Percentiles rank a stretch among this genome's conserved stretches.
Conservation (phyloP, 108 stramenopile genomes). For the Ochromonas danica region DNA sequence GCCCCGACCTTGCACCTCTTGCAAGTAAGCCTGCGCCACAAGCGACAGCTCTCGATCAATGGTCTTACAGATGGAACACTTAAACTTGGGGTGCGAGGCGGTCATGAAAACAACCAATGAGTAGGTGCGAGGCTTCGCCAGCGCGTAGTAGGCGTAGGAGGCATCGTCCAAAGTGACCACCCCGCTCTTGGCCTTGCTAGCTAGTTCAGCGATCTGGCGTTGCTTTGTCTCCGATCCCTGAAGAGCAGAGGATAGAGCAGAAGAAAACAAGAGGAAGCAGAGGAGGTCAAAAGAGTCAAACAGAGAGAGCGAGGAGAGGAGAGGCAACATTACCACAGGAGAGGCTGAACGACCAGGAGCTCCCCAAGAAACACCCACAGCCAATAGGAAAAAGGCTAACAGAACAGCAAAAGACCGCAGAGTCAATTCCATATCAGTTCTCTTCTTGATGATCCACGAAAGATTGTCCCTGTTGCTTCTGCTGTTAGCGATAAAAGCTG, state of each 20-base stretch:
- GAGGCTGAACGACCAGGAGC: no score
- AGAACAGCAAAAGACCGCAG: not conserved
- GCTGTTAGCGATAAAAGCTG: no score
- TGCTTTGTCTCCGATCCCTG: not conserved
- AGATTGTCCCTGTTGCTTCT: no score
- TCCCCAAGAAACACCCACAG: not conserved
- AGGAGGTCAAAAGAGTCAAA: no score
- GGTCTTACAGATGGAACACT: conserved; percentile 1
- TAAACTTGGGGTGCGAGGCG: conserved; percentile 22
- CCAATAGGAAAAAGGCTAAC: not conserved
- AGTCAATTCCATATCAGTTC: not conserved
- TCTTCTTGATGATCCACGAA: not conserved
- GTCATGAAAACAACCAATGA: conserved; percentile 29
- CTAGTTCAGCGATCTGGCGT: conserved; percentile 2
- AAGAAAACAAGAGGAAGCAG: not conserved
- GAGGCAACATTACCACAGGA: no score
- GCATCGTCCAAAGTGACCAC: conserved; percentile 24
- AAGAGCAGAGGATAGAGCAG: not conserved
- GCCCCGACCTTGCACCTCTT: not conserved
- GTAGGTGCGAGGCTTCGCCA: conserved; percentile 12
- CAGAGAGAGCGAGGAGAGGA: no score
- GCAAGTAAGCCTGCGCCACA: not conserved
- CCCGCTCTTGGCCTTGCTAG: not conserved
- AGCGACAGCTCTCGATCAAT: conserved; percentile 4
- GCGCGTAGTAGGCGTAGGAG: conserved; percentile 9